Conservation (phyloP, 2,329 filamentous ascomycete species). For the Coniochaeta ligniaria region DNA sequence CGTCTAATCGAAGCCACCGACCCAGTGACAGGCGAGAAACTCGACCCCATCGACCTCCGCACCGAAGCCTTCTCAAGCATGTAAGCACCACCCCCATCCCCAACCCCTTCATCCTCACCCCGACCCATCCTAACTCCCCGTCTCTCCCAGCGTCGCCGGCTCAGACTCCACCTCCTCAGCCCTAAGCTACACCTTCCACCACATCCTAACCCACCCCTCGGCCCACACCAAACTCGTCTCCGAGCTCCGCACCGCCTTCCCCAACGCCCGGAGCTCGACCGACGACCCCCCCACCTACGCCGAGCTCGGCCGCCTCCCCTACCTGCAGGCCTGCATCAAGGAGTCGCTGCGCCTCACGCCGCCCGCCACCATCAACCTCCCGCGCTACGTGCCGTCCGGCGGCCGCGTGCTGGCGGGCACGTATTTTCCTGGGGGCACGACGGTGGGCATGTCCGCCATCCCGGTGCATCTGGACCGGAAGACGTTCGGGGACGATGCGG, state of each 20-base stretch:
- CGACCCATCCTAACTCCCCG: background rate
- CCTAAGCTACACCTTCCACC: slow-evolving; percentile 5
- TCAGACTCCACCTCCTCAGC: slow-evolving; percentile 6
- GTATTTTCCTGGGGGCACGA: slow-evolving; percentile 3
- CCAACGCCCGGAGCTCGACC: background rate
- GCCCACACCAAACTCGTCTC: background rate
- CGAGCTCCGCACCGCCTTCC: slow-evolving; percentile 3
- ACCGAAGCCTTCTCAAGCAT: slow-evolving; percentile 7
- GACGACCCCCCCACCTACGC: slow-evolving; percentile 4
- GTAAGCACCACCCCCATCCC: background rate
- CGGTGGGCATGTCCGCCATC: slow-evolving; percentile 4
- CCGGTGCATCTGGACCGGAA: slow-evolving; percentile 3
- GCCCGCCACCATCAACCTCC: slow-evolving; percentile 6
- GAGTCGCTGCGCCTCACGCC: slow-evolving; percentile 5
- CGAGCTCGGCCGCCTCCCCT: slow-evolving; percentile 5
- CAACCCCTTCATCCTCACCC: background rate
- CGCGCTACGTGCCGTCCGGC: slow-evolving; percentile 5
- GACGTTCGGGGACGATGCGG: slow-evolving; percentile 1
- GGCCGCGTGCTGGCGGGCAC: slow-evolving; percentile 5
- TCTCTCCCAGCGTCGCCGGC: slow-evolving; percentile 3
- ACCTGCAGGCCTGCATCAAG: slow-evolving; percentile 8
- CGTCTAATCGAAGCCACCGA: slow-evolving; percentile 7
- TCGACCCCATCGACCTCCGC: slow-evolving; percentile 5
- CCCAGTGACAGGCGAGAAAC: slow-evolving; percentile 5
- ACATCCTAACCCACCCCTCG: slow-evolving; percentile 4